phyloP scores from a whole-genome alignment of 805 yeast species.

The Suhomyces xylopsoci region DNA sequence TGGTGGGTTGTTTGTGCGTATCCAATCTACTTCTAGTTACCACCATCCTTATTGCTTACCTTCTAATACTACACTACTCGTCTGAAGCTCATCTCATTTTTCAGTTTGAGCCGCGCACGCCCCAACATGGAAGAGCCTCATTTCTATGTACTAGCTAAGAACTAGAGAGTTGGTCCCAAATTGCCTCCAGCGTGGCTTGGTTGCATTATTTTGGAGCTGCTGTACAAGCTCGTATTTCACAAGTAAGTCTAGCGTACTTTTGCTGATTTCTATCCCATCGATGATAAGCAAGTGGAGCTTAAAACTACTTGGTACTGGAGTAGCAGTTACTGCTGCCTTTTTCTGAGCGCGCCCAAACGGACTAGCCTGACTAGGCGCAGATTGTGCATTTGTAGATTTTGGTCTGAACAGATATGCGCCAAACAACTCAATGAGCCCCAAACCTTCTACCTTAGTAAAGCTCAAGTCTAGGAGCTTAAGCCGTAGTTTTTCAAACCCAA shows the following conservation, averaged over 20 bases:
- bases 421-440: constrained; percentile 35
- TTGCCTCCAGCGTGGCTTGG: constrained; percentile 28
- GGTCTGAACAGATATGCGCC: constrained; percentile 6
- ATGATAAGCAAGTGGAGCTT: constrained; percentile 21
- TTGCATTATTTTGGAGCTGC: constrained; percentile 21
- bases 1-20: constrained; percentile 17
- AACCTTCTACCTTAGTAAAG: constrained; percentile 36
- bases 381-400: not conserved
- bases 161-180: constrained; percentile 35
- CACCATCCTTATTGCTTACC: constrained; percentile 18
- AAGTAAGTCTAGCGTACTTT: constrained; percentile 23
- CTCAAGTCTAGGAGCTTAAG: constrained; percentile 35
- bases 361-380: not conserved
- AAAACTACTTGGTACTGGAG: not conserved
- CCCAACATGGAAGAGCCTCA: not conserved
- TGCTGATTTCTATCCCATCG: constrained; percentile 34
- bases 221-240: constrained; percentile 16
- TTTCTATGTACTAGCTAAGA: not conserved
- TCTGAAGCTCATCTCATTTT: constrained; percentile 5
- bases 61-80: not conserved
- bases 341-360: not conserved
- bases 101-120: constrained; percentile 9
- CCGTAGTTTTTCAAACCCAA: constrained; percentile 13
- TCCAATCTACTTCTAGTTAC: constrained; percentile 26
- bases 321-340: not conserved